phyloP scores from a whole-genome alignment of 352 stramenopile species.

The Phytophthora melonis region DNA sequence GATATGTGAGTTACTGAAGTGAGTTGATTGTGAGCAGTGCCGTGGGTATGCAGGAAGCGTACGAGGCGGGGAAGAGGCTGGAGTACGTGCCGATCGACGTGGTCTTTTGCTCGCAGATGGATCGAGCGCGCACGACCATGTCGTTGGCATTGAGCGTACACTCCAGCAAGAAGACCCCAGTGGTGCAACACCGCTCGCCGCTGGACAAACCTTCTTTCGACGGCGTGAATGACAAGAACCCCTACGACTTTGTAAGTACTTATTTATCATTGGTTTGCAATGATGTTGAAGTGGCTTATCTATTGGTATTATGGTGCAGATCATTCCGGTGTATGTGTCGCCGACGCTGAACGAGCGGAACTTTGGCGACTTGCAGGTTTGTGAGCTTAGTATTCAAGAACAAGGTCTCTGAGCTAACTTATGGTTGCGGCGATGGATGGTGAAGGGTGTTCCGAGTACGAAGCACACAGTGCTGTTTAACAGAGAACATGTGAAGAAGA shows the following conservation, averaged over 20 bases:
- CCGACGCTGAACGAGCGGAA: conserved; percentile 85
- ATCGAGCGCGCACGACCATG: conserved; percentile 80
- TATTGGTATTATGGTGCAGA: conserved; percentile 40
- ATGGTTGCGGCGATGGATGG: conserved; percentile 37
- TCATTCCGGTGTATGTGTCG: conserved; percentile 84
- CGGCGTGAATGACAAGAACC: conserved; percentile 79
- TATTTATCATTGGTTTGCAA: not conserved
- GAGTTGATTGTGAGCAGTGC: conserved; percentile 41
- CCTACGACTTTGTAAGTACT: conserved; percentile 78
- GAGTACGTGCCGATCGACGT: conserved; percentile 84
- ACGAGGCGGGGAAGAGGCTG: conserved; percentile 78
- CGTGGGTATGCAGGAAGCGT: conserved; percentile 85
- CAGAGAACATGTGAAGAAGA: conserved; percentile 76
- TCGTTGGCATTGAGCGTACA: conserved; percentile 83
- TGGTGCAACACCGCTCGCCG: conserved; percentile 79
- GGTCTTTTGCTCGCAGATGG: conserved; percentile 90
- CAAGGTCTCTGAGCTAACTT: conserved; percentile 1
- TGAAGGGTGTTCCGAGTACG: conserved; percentile 74
- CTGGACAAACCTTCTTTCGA: conserved; percentile 74
- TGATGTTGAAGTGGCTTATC: conserved; percentile 24
- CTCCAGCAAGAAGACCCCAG: conserved; percentile 83
- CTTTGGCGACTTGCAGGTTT: conserved; percentile 82
- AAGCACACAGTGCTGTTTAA: conserved; percentile 80
- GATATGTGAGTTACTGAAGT: conserved; percentile 3
- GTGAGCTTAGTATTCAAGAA: not conserved